Evolutionary conservation across 2,329 filamentous ascomycete species (phyloP), one percentile per base, ranked within the genome.

Genomic region (Lasiodiplodia citricola): DNA sequence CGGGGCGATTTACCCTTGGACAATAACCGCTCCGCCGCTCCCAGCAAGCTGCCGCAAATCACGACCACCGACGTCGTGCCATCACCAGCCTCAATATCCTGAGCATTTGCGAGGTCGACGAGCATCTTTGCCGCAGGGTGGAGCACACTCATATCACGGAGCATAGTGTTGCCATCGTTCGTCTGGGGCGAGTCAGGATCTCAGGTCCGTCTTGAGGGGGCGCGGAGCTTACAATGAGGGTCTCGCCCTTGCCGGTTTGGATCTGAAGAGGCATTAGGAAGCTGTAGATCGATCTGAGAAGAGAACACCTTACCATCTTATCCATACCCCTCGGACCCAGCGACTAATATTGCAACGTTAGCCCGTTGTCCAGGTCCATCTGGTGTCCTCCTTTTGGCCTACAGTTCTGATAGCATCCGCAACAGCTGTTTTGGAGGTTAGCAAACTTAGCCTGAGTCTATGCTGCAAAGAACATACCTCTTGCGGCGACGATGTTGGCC

Each of bases 111-210:
- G 71, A 99, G 88, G 81, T 99, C 94, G 77, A 99, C 96, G 74
- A 99, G 87, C 96, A 99, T 99, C 85, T 97, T 97, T 64, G 96
- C 96, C 60, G 96, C 97, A n/a, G 96, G 96, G 80, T 99, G 96
- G 91, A 99, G 94, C 74, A 99, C 96, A 73, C 93, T 92, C 96
- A 99, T 98, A 86, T 95, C 95, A 85, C 92, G 97, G 78, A 99
- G 85, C 95, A 99, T 99, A 69, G 96, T 99, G 85, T 96, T 97
- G 81, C 96, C 96, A 83, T 99, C 96, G 86, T 99, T 99, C 78
- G 96, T 99, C 83, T 85, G 72, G 71, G 71, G 70, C 21, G 41
- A 18, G 62, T 69, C 56, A 69, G 70, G 70, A 31, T 71, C 71
- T 82, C 73, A 79, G 23, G 25, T 65, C 7, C 57, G 37, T 28